Percentiles rank a stretch among this genome's conserved stretches.
Evolutionary conservation across 495 filamentous ascomycete genomes (phyloP).

Genomic region (Daldinia caldariorum): DNA sequence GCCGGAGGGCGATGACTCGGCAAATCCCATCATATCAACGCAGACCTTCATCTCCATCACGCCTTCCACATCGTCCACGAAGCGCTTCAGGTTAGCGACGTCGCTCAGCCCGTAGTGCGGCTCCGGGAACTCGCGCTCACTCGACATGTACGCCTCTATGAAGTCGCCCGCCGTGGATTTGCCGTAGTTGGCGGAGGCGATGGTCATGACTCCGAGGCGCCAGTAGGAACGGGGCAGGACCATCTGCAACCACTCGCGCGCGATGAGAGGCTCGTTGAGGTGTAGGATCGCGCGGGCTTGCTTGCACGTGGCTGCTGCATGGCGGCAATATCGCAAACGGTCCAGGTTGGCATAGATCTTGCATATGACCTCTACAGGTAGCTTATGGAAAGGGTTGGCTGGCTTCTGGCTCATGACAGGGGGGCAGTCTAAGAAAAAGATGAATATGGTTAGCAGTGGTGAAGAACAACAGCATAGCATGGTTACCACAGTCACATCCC

Average conservation of each 20-base stretch:
- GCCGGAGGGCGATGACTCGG: too few relatives aligned
- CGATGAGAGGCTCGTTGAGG: neutral
- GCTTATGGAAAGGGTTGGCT: neutral
- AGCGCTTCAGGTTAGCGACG: neutral
- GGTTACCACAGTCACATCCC: too few relatives aligned
- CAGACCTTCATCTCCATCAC: too few relatives aligned
- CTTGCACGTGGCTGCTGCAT: conserved; percentile 1
- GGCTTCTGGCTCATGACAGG: neutral
- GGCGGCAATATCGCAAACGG: neutral
- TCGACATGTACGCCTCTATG: conserved; percentile 2
- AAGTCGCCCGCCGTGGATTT: neutral
- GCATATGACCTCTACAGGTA: neutral
- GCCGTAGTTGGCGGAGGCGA: conserved; percentile 3
- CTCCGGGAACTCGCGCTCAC: neutral
- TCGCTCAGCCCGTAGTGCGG: neutral
- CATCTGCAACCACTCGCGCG: neutral
- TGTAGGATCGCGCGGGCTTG: neutral
- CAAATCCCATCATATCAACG: too few relatives aligned
- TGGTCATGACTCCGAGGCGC: conserved; percentile 16
- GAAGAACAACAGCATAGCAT: too few relatives aligned
- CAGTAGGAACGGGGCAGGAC: neutral
- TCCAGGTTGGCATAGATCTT: conserved; percentile 8
- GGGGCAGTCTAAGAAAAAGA: too few relatives aligned
- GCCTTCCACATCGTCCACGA: too few relatives aligned
- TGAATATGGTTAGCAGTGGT: neutral